Evolutionary conservation across 163 green algal species (phyloP), one percentile per base, ranked within the genome.

Genomic region (Coccomyxa subellipsoidea): DNA sequence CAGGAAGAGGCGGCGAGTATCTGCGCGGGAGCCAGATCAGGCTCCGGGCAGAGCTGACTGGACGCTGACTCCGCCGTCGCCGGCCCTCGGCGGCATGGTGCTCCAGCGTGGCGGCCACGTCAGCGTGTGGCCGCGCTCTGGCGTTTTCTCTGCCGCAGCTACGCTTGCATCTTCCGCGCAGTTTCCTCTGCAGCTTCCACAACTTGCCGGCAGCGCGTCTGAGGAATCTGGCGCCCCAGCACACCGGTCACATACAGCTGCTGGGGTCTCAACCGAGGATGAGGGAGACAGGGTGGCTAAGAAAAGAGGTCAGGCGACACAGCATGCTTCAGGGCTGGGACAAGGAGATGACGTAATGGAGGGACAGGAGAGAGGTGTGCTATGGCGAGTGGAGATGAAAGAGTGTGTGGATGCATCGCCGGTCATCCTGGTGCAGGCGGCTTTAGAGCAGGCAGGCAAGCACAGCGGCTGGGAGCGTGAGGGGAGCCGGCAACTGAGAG

Each of bases 391-490:
- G 25, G 80, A 37, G 38, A 47, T 92, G 66, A 53, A 79, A 25
- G 82, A 89, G 29, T 92, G 89, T 40, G 83, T 92, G n/a, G 89
- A 93, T 71, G 89, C 88, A 0, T 75, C 87, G 0, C 88, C 90
- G 0, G 29, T 92, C 25, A 37, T 82, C 4, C 70, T 80, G 23
- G 35, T 38, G 9, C 72, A 79, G 38, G n/a, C 35, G 21, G 29
- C 47, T 27, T n/a, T 59, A 10, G 39, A 23, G 8, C 39, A 54
- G 39, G n/a, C n/a, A n/a, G n/a, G n/a, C n/a, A n/a, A n/a, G n/a
- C n/a, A n/a, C n/a, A n/a, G n/a, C n/a, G n/a, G n/a, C n/a, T n/a
- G n/a, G n/a, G n/a, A n/a, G n/a, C n/a, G n/a, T n/a, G n/a, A n/a
- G n/a, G n/a, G n/a, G n/a, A n/a, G n/a, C n/a, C n/a, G n/a, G n/a